These are phyloP conservation scores for Talaromyces ruber DNA, from an alignment of 495 filamentous ascomycete species.

Conservation along the genomic window DNA sequence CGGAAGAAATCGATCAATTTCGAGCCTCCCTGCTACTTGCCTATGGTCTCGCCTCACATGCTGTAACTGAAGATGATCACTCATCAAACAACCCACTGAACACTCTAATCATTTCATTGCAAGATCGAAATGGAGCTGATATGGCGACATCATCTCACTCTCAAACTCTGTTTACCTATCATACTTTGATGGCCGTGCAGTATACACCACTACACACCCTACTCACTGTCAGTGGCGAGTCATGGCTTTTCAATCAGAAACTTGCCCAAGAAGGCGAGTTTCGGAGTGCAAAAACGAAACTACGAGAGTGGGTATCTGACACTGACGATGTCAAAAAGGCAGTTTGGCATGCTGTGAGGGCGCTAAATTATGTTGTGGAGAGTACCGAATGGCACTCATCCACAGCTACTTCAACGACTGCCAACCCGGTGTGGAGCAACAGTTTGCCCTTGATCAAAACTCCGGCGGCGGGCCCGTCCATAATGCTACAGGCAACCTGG, in stretches of 20 bases:
- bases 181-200: conserved; percentile 8
- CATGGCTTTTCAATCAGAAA: conserved; percentile 18
- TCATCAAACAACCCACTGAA: neutral
- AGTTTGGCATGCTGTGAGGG: conserved; percentile 13
- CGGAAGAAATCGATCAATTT: conserved; percentile 8
- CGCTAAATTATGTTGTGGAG: conserved; percentile 7
- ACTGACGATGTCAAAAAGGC: conserved; percentile 9
- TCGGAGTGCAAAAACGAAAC: conserved; percentile 6
- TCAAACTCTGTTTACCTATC: conserved; percentile 7
- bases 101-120: neutral
- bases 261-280: conserved; percentile 10
- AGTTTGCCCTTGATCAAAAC: neutral
- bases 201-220: conserved; percentile 11
- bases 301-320: conserved; percentile 12
- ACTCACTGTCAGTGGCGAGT: conserved; percentile 12
- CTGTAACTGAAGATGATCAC: neutral
- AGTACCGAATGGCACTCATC: neutral
- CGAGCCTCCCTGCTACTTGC: conserved; percentile 8
- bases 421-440: neutral
- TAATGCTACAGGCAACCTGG: conserved; percentile 13
- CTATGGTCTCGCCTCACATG: conserved; percentile 2
- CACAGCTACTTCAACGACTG: neutral
- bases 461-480: neutral
- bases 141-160: neutral
- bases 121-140: neutral